Evolutionary conservation across 2,329 filamentous ascomycete species (phyloP).

Genomic region (Epichloe gansuensis): DNA sequence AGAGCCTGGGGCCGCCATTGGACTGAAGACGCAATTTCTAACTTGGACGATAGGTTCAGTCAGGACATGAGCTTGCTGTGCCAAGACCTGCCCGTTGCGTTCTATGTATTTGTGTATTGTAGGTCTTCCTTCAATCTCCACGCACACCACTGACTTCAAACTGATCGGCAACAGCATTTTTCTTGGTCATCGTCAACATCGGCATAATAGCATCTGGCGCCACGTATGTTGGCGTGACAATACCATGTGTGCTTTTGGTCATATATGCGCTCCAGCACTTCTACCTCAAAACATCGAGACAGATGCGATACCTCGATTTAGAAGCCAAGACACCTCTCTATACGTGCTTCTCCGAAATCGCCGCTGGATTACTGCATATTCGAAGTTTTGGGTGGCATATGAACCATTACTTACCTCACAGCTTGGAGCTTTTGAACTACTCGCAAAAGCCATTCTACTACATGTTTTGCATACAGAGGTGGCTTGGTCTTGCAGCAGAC

Average conservation of each 20-base stretch:
- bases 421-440: constrained; percentile 18
- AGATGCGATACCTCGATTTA: constrained; percentile 17
- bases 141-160: background rate
- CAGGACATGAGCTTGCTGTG: constrained; percentile 8
- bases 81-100: constrained; percentile 4
- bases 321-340: constrained; percentile 17
- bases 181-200: background rate
- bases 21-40: background rate
- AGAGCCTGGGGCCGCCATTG: too few relatives aligned
- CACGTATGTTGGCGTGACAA: constrained; percentile 33
- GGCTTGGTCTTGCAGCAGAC: constrained; percentile 35
- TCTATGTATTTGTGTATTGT: constrained; percentile 3
- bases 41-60: constrained; percentile 3
- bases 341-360: constrained; percentile 14
- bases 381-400: constrained; percentile 20
- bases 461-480: constrained; percentile 34
- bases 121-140: background rate
- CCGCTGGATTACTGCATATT: constrained; percentile 14
- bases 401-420: constrained; percentile 7
- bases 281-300: constrained; percentile 19
- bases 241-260: constrained; percentile 25
- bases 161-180: background rate
- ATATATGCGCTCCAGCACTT: constrained; percentile 14
- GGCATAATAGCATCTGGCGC: constrained; percentile 26
- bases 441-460: constrained; percentile 24